Evolutionary conservation across 2,329 filamentous ascomycete genomes (phyloP), one percentile per base, ranked within the genome.

Genomic region (Nemania sp.): DNA sequence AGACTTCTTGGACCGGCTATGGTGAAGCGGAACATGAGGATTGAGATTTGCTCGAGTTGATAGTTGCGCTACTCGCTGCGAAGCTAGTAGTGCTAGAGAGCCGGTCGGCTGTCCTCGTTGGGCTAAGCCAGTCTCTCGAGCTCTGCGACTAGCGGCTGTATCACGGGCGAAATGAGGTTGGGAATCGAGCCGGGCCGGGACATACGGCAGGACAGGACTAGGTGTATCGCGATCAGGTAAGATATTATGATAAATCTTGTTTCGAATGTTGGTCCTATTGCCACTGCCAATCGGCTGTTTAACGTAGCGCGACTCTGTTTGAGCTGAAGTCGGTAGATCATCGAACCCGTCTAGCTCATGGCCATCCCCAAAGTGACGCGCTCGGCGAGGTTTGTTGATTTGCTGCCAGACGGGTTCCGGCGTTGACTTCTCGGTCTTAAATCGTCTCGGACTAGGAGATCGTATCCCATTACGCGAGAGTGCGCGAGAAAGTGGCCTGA

Each of bases 321-420:
- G 84, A 11, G 81, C 84, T 14, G 92, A 97, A 0, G 92, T 97
- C 1, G 93, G 93, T 51, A 99, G 76, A 72, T 99, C 94, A 69
- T 99, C 94, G 69, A 99, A 97, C 2, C 82, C 86, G 63, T 97
- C 93, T 28, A 99, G 79, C 72, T 99, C 94, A 56, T 88, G 89
- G 14, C 94, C 94, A 70, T 97, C 91, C 11, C 94, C 94, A 73
- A 95, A 99, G 64, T 90, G 84, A 40, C 86, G 81, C 55, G 79
- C 78, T 34, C 84, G 80, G 30, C 83, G 79, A 3, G 91, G 91
- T 69, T 86, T 89, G 59, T 83, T 92, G 54, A 96, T 74, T 41
- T 88, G 86, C 61, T 88, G 84, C 77, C 79, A 82, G 5, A 74
- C 73, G 33, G 79, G 79, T 41, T 80, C 80, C 34, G 71, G 67